A percentile compares a stretch with the other conserved stretches of the same genome.
These are phyloP conservation scores for Parafenestella ontariensis DNA, from an alignment of 2,329 filamentous ascomycete genomes.

Conservation along the genomic window DNA sequence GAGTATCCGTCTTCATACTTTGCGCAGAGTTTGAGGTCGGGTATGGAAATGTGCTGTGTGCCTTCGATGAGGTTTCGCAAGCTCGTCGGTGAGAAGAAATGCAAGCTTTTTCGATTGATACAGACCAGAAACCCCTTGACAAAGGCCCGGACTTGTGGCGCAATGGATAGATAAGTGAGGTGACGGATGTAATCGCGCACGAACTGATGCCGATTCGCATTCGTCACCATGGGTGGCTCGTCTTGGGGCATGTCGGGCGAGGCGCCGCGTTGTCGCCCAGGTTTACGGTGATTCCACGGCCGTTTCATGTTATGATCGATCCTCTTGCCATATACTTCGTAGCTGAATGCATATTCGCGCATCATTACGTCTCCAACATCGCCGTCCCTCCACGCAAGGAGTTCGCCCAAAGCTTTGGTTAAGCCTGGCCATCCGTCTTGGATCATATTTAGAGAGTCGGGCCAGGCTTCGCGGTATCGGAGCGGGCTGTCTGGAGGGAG, in stretches of 20 bases:
- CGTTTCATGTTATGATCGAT: constrained; percentile 63
- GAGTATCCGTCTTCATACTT: constrained; percentile 84
- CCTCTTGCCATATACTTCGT: constrained; percentile 62
- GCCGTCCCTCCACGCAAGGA: constrained; percentile 82
- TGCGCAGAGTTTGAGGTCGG: constrained; percentile 72
- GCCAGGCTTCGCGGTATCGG: constrained; percentile 17
- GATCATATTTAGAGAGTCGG: constrained; percentile 69
- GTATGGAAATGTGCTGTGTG: constrained; percentile 77
- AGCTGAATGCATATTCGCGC: constrained; percentile 86
- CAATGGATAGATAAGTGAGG: constrained; percentile 78
- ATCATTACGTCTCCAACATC: constrained; percentile 82
- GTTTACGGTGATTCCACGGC: background rate
- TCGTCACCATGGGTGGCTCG: constrained; percentile 78
- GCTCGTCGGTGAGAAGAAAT: constrained; percentile 51
- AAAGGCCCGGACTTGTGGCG: constrained; percentile 81
- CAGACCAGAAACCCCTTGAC: constrained; percentile 79
- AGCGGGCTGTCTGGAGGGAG: constrained; percentile 72
- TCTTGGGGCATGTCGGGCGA: background rate
- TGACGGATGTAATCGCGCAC: constrained; percentile 85
- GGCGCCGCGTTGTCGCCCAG: background rate
- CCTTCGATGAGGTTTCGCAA: constrained; percentile 86
- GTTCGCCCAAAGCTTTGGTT: constrained; percentile 72
- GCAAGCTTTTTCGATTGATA: constrained; percentile 72
- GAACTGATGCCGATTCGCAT: constrained; percentile 77
- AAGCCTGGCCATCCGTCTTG: constrained; percentile 89